A percentile compares a stretch with the other conserved stretches of the same genome.
These are phyloP conservation scores for Stachybotrys chartarum DNA, from an alignment of 2,329 filamentous ascomycete genomes.

Conservation along the genomic window DNA sequence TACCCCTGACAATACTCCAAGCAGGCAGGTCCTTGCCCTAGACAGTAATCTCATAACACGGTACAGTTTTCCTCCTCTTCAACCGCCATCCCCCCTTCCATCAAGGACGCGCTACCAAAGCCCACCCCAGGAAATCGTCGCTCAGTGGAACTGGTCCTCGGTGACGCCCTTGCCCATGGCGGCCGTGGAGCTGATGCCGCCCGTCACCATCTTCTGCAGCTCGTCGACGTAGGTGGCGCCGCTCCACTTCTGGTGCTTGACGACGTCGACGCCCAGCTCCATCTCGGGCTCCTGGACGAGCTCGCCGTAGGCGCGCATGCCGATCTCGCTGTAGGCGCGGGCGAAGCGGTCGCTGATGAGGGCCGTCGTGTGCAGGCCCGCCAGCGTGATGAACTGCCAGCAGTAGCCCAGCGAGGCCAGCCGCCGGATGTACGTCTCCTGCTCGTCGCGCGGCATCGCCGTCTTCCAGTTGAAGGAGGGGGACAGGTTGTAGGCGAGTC, in stretches of 20 bases:
- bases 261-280: conserved; percentile 80
- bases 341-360: conserved; percentile 88
- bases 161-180: conserved; percentile 98
- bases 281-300: conserved; percentile 98
- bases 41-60: neutral
- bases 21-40: no score
- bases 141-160: conserved; percentile 76
- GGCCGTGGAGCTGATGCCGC: conserved; percentile 82
- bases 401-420: conserved; percentile 87
- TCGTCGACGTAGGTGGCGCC: conserved; percentile 94
- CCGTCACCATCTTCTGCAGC: conserved; percentile 92
- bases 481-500: conserved; percentile 94
- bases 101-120: no score
- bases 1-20: neutral
- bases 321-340: conserved; percentile 68
- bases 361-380: conserved; percentile 90
- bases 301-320: conserved; percentile 96
- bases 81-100: neutral
- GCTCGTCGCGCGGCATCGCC: conserved; percentile 83
- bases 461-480: conserved; percentile 99
- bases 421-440: conserved; percentile 94
- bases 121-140: neutral
- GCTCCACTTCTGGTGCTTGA: conserved; percentile 98
- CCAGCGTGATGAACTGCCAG: conserved; percentile 99
- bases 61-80: neutral